Evolutionary conservation across 306 rosid species (phyloP).

Genomic region (Ziziphus jujuba): DNA sequence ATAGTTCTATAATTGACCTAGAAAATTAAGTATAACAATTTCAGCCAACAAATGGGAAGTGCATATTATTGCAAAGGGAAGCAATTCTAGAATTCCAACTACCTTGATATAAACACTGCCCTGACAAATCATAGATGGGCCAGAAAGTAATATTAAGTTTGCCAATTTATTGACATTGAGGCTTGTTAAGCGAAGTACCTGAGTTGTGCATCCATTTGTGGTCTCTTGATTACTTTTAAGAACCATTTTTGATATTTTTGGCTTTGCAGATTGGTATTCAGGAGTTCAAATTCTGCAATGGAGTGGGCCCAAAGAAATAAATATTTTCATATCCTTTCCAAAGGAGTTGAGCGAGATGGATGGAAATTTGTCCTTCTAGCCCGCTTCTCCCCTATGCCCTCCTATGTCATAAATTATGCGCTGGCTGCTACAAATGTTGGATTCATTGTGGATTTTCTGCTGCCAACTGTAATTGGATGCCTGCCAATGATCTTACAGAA

Average conservation of each 20-base stretch:
- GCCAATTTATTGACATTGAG: neutral
- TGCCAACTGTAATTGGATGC: conserved; percentile 82
- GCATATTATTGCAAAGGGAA: neutral
- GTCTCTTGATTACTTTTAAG: neutral
- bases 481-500: conserved; percentile 95
- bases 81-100: neutral
- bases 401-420: conserved; percentile 84
- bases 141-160: neutral
- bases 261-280: conserved; percentile 62
- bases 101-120: neutral
- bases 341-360: conserved; percentile 93
- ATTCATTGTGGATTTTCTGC: conserved; percentile 77
- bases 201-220: neutral
- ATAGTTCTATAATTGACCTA: no score
- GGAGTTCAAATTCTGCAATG: conserved; percentile 75
- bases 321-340: conserved; percentile 67
- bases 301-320: conserved; percentile 78
- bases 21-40: no score
- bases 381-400: conserved; percentile 93
- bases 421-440: conserved; percentile 86
- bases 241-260: neutral
- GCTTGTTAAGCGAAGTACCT: neutral
- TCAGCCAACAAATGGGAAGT: no score
- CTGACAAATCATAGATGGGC: no score
- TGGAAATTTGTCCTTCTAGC: conserved; percentile 98